These are phyloP conservation scores for Smithsoniella earleae DNA, from an alignment of 163 green algal genomes.

Conservation along the genomic window DNA sequence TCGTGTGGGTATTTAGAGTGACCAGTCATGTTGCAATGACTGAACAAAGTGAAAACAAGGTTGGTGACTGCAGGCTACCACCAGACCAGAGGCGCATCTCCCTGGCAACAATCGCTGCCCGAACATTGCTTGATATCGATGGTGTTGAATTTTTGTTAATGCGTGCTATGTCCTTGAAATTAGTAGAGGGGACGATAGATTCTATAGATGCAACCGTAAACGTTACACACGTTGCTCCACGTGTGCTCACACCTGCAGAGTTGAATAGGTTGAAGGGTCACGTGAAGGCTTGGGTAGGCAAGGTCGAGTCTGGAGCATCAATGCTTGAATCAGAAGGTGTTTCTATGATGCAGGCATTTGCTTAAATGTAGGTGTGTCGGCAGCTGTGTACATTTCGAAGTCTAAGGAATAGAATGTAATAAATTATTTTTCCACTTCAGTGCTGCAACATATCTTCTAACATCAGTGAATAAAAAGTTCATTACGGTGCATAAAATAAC, in stretches of 20 bases:
- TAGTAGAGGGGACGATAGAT: constrained; percentile 92
- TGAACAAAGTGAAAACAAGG: too few relatives aligned
- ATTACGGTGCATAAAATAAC: too few relatives aligned
- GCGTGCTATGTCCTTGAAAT: constrained; percentile 76
- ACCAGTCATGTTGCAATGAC: too few relatives aligned
- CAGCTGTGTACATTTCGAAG: too few relatives aligned
- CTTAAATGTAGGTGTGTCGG: too few relatives aligned
- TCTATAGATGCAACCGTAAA: constrained; percentile 57
- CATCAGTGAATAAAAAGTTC: too few relatives aligned
- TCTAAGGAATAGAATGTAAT: too few relatives aligned
- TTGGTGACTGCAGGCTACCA: constrained; percentile 54
- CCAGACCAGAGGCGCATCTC: constrained; percentile 74
- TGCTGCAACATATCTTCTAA: too few relatives aligned
- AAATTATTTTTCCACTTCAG: too few relatives aligned
- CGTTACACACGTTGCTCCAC: constrained; percentile 61
- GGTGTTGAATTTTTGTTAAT: constrained; percentile 97
- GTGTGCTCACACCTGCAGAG: constrained; percentile 56
- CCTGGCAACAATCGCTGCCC: constrained; percentile 63
- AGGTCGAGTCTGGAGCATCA: constrained; percentile 51
- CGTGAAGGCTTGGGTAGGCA: constrained; percentile 69
- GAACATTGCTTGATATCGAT: constrained; percentile 80
- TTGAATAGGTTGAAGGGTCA: constrained; percentile 43
- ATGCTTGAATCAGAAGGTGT: constrained; percentile 56
- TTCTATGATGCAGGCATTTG: constrained; percentile 6
- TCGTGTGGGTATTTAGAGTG: too few relatives aligned